Conservation (phyloP, 352 stramenopile species). For the Globisporangium canariense region DNA sequence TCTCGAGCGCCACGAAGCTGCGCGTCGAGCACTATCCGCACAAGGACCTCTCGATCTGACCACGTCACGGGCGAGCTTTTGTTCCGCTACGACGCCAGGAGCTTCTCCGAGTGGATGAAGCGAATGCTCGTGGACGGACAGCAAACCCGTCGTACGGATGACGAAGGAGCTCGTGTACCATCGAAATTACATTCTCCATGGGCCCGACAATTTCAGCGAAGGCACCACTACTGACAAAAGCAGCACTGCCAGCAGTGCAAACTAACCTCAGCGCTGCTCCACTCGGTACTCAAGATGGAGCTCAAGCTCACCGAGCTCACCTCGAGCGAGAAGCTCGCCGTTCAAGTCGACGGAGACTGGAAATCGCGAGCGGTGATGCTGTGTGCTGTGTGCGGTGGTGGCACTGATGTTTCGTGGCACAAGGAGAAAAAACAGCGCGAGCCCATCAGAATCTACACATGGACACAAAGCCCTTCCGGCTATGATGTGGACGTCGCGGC, state of each 20-base stretch:
- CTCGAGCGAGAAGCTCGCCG: not conserved
- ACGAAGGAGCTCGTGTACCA: constrained; percentile 1
- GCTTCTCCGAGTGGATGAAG: not conserved
- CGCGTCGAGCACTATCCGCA: not conserved
- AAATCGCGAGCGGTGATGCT: not conserved
- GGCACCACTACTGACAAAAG: not conserved
- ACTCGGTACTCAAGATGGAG: not conserved
- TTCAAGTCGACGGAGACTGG: not conserved
- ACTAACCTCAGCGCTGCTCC: not conserved
- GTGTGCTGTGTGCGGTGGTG: not conserved
- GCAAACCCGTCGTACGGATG: not conserved
- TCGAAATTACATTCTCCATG: not conserved
- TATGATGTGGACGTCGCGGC: not conserved
- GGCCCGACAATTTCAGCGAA: not conserved
- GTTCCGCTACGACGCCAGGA: not conserved
- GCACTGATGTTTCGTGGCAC: not conserved
- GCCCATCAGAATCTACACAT: not conserved
- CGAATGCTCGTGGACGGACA: not conserved
- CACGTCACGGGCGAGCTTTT: not conserved
- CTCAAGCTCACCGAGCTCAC: not conserved
- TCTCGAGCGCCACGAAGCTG: not conserved
- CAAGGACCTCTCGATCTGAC: constrained; percentile 2
- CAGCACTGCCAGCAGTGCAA: not conserved
- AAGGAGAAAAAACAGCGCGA: not conserved
- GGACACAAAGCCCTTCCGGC: not conserved